Percentiles rank a stretch among this genome's conserved stretches.
Evolutionary conservation across 305 asterid species (phyloP).

Genomic region (Fraxinus baroniana): DNA sequence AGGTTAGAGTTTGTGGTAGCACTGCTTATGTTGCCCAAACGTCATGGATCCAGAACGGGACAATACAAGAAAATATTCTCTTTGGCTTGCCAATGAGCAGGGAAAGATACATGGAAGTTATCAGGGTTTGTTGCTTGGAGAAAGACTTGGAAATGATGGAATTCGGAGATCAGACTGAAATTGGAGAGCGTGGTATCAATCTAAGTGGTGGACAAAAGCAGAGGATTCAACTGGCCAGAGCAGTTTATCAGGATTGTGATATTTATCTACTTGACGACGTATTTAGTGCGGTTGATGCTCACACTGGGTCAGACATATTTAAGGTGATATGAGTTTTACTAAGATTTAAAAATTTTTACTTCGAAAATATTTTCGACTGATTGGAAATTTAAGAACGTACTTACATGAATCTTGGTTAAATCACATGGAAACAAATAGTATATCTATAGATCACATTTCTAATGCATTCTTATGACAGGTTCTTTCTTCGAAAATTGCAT

Average conservation of each 20-base stretch:
- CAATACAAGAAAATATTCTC: slow-evolving; percentile 77
- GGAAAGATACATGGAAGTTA: slow-evolving; percentile 62
- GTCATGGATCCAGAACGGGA: slow-evolving; percentile 94
- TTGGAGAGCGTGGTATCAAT: slow-evolving; percentile 97
- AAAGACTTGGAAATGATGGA: slow-evolving; percentile 98
- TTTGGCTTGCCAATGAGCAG: slow-evolving; percentile 65
- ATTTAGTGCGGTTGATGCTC: slow-evolving; percentile 97
- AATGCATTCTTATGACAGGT: neutral
- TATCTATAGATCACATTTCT: neutral
- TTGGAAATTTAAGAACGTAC: neutral
- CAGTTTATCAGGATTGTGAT: slow-evolving; percentile 91
- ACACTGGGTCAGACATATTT: slow-evolving; percentile 92
- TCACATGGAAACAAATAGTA: neutral
- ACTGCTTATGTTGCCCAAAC: slow-evolving; percentile 97
- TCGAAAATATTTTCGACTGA: neutral
- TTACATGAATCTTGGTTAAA: neutral
- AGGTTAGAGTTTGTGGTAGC: slow-evolving; percentile 82
- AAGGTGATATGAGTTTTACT: slow-evolving; percentile 46
- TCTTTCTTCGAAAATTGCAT: neutral
- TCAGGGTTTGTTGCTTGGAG: slow-evolving; percentile 84
- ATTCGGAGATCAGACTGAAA: slow-evolving; percentile 95
- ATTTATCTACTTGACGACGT: slow-evolving; percentile 89
- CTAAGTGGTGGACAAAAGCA: slow-evolving; percentile 98
- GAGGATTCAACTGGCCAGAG: slow-evolving; percentile 91
- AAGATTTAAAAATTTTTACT: neutral